phyloP scores from a whole-genome alignment of 1,139 yeast genomes.

The Nakaseomyces bracarensis region DNA sequence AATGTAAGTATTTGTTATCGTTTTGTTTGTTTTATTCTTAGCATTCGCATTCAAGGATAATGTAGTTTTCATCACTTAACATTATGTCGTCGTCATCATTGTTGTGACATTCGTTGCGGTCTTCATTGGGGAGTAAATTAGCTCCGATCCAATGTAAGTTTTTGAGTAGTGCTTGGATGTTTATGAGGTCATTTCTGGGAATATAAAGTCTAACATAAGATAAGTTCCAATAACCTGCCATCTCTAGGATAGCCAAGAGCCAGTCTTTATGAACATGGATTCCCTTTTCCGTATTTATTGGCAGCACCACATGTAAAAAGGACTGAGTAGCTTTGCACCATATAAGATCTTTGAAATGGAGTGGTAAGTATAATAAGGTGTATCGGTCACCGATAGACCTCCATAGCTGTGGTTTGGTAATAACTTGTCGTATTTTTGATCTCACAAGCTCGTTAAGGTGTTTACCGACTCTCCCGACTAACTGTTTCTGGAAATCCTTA shows the following conservation, averaged over 20 bases:
- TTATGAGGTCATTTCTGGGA: slow-evolving; percentile 15
- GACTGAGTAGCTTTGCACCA: slow-evolving; percentile 20
- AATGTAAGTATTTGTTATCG: not conserved
- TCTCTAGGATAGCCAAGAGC: slow-evolving; percentile 25
- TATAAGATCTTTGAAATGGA: slow-evolving; percentile 18
- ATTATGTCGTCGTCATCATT: slow-evolving; percentile 14
- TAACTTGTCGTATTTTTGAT: not conserved
- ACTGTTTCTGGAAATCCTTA: slow-evolving; percentile 17
- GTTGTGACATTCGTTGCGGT: slow-evolving; percentile 13
- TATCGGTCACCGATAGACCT: slow-evolving; percentile 21
- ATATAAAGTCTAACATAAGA: slow-evolving; percentile 22
- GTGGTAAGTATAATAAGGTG: slow-evolving; percentile 21
- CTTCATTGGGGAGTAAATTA: slow-evolving; percentile 24
- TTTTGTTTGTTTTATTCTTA: slow-evolving; percentile 10
- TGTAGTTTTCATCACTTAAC: slow-evolving; percentile 24
- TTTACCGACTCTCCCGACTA: slow-evolving; percentile 15
- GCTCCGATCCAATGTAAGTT: slow-evolving; percentile 31
- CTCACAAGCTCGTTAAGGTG: slow-evolving; percentile 11
- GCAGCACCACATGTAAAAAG: slow-evolving; percentile 20
- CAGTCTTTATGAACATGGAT: slow-evolving; percentile 18
- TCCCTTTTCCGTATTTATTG: slow-evolving; percentile 11
- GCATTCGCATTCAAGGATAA: slow-evolving; percentile 29
- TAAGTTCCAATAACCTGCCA: slow-evolving; percentile 15
- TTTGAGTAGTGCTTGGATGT: slow-evolving; percentile 18
- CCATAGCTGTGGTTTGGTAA: slow-evolving; percentile 14